A percentile compares a stretch with the other conserved stretches of the same genome.
Conservation (phyloP, 1,284 basidiomycete species). For the Ustilago tritici region DNA sequence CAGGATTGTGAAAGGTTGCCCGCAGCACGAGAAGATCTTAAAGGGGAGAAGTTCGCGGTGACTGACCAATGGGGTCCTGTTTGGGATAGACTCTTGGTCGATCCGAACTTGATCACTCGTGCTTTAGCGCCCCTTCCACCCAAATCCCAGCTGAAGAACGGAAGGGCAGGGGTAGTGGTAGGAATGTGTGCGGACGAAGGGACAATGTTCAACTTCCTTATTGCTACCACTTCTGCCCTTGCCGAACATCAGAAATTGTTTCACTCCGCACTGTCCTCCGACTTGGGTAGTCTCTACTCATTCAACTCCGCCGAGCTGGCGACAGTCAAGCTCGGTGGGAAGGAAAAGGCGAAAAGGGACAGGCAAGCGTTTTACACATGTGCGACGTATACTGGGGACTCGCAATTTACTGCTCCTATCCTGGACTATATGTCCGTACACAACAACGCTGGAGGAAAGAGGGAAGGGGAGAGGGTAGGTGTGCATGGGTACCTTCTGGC, state of each 20-base stretch:
- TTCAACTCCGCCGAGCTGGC: constrained; percentile 16
- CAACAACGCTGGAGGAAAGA: background rate
- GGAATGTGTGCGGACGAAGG: constrained; percentile 56
- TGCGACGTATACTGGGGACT: constrained; percentile 53
- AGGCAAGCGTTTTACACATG: constrained; percentile 41
- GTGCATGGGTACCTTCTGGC: constrained; percentile 45
- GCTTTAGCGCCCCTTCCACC: constrained; percentile 24
- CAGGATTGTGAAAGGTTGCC: constrained; percentile 14
- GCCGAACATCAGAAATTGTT: constrained; percentile 26
- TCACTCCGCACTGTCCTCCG: constrained; percentile 21
- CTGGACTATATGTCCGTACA: constrained; percentile 31
- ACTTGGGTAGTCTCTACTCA: constrained; percentile 31
- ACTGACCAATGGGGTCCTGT: constrained; percentile 50
- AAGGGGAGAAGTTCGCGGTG: constrained; percentile 9
- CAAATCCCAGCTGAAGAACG: constrained; percentile 35
- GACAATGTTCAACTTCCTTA: constrained; percentile 55
- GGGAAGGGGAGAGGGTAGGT: constrained; percentile 4
- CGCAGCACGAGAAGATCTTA: constrained; percentile 24
- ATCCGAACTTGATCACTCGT: constrained; percentile 22
- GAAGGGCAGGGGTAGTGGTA: constrained; percentile 35
- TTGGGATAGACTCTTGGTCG: constrained; percentile 53
- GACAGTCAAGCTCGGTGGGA: constrained; percentile 1
- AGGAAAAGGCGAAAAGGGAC: constrained; percentile 20
- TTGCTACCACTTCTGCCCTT: constrained; percentile 35
- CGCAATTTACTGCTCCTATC: constrained; percentile 49